Evolutionary conservation across 1,284 basidiomycete genomes (phyloP).

Genomic region (Ceratobasidium sp.): DNA sequence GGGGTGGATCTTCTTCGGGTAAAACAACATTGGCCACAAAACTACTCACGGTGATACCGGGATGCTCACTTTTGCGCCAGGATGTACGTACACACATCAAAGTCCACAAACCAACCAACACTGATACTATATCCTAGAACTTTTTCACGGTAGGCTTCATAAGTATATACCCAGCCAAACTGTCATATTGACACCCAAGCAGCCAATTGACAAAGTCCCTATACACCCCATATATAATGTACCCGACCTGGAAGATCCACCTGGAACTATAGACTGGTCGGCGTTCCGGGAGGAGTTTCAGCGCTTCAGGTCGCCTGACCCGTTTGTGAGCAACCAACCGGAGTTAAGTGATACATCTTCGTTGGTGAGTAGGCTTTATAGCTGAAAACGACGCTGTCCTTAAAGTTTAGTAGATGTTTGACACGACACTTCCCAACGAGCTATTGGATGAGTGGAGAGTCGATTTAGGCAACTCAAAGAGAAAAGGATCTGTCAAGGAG

Average conservation of each 20-base stretch:
- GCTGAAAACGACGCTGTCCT: not conserved
- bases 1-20: slow-evolving; percentile 87
- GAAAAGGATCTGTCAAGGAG: slow-evolving; percentile 55
- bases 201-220: slow-evolving; percentile 87
- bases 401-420: not conserved
- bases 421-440: not conserved
- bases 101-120: not conserved
- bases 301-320: slow-evolving; percentile 66
- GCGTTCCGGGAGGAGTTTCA: slow-evolving; percentile 72
- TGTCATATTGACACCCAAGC: slow-evolving; percentile 27
- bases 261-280: slow-evolving; percentile 87
- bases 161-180: not conserved
- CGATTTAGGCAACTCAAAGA: slow-evolving; percentile 65
- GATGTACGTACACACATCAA: slow-evolving; percentile 70
- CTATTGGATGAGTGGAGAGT: slow-evolving; percentile 62
- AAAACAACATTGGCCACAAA: slow-evolving; percentile 97
- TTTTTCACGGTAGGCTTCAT: slow-evolving; percentile 77
- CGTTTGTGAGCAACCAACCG: slow-evolving; percentile 70
- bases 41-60: slow-evolving; percentile 79
- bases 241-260: slow-evolving; percentile 94
- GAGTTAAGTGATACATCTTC: slow-evolving; percentile 70
- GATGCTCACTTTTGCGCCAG: slow-evolving; percentile 90
- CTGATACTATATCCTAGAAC: slow-evolving; percentile 63
- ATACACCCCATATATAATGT: slow-evolving; percentile 82
- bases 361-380: not conserved